Evolutionary conservation across 2,329 filamentous ascomycete genomes (phyloP), one percentile per base, ranked within the genome.

Genomic region (Pseudonectria foliicola): DNA sequence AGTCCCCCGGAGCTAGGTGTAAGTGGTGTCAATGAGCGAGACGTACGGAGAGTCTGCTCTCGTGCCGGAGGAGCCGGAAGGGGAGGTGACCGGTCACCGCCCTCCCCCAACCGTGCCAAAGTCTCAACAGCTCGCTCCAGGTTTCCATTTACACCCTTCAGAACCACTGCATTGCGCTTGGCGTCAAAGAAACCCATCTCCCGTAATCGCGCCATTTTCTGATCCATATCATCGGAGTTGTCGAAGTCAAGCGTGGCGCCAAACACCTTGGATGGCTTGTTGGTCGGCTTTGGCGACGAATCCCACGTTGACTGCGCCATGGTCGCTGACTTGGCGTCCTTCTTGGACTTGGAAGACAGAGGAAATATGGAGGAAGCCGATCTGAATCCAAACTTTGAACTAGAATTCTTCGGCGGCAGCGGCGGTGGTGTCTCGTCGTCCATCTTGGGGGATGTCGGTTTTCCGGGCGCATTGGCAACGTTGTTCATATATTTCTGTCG

Each of bases 111-210:
- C 46, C 87, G 76, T 37, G 92, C 77, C 52, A 98, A 63, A 13
- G 86, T 77, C 59, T 96, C 90, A 29, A 96, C 78, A 0, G 90
- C 80, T 57, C 78, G 82, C 48, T 95, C 87, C 38, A 98, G 56
- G 53, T 92, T 89, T 4, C 90, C 89, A 52, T 83, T 80, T 21
- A 93, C 72, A 3, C 84, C 83, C 55, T 88, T 89, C 13, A 98
- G 65, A 16, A 95, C 79, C 34, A 82, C 78, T 4, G 77, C 71
- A 53, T 95, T 96, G 39, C 84, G 77, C 49, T 82, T 85, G 27
- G 82, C 79, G 55, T 98, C 88, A 4, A 67, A 68, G 52, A 98
- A 98, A 0, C 92, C 92, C 88, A 96, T 94, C 37, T 95, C 88
- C 36, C 80, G 76, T 38, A 98, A 64, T 34, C 77, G 80, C 3